Conservation (phyloP, 148 eudicot species). For the Silene latifolia region DNA sequence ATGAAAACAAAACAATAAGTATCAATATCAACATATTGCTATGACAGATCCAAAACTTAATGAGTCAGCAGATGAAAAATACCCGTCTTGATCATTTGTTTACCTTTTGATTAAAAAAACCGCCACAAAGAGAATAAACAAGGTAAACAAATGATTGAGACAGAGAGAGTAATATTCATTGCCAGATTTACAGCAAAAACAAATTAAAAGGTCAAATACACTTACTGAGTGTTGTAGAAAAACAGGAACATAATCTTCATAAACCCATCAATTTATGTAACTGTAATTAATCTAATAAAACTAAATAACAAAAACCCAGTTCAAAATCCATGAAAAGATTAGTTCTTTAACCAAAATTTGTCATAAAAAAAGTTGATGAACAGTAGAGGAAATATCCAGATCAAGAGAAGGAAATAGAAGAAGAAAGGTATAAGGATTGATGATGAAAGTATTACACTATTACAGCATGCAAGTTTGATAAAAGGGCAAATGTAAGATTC, state of each 20-base stretch:
- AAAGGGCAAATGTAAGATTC: not conserved
- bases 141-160: not conserved
- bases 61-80: no score
- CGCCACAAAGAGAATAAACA: not conserved
- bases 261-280: conserved; percentile 18
- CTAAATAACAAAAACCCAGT: conserved; percentile 19
- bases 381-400: not conserved
- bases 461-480: not conserved
- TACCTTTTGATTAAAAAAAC: no score
- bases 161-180: not conserved
- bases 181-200: not conserved
- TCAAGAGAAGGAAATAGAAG: not conserved
- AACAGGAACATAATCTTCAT: conserved; percentile 19
- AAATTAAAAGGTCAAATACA: not conserved
- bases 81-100: not conserved
- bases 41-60: not conserved
- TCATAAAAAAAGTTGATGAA: not conserved
- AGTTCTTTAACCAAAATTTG: conserved; percentile 7
- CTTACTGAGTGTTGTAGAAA: conserved; percentile 15
- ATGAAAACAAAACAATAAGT: not conserved
- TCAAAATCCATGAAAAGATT: conserved; percentile 13
- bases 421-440: not conserved
- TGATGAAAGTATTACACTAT: not conserved
- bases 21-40: not conserved
- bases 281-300: not conserved